A percentile compares a stretch with the other conserved stretches of the same genome.
Evolutionary conservation across 2,329 filamentous ascomycete genomes (phyloP).

Genomic region (Lasiodiplodia theobromae): DNA sequence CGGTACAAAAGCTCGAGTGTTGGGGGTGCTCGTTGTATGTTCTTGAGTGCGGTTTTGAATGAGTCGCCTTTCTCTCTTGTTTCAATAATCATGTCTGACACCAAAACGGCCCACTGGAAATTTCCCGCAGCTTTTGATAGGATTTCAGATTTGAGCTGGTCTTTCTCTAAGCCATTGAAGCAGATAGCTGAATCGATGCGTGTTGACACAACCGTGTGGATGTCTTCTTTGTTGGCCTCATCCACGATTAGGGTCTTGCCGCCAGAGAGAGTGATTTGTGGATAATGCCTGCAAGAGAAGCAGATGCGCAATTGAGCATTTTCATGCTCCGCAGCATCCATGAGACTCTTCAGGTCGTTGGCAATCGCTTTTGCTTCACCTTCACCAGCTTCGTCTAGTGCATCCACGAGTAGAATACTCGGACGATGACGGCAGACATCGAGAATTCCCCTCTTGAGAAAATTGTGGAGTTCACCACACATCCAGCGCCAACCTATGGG

Average conservation of each 20-base stretch:
- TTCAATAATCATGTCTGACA: not conserved
- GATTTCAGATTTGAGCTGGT: not conserved
- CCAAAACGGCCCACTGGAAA: not conserved
- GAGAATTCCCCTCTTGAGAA: not conserved
- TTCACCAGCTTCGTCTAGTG: not conserved
- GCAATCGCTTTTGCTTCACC: not conserved
- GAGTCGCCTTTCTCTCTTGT: not conserved
- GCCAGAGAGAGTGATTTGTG: not conserved
- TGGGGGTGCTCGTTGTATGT: not conserved
- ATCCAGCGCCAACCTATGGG: not conserved
- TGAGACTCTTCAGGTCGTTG: not conserved
- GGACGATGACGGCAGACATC: not conserved
- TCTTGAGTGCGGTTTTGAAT: not conserved
- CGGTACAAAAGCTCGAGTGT: not conserved
- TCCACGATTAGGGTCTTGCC: not conserved
- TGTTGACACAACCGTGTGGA: not conserved
- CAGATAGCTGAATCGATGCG: not conserved
- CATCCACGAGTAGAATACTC: not conserved
- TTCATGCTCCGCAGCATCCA: too few relatives aligned
- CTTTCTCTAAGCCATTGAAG: not conserved
- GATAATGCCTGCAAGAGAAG: conserved; percentile 2
- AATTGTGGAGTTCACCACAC: not conserved
- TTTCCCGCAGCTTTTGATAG: not conserved
- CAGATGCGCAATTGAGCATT: not conserved
- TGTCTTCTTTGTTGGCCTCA: not conserved